These are phyloP conservation scores for Candida quercuum DNA, from an alignment of 805 yeast species.

Conservation along the genomic window DNA sequence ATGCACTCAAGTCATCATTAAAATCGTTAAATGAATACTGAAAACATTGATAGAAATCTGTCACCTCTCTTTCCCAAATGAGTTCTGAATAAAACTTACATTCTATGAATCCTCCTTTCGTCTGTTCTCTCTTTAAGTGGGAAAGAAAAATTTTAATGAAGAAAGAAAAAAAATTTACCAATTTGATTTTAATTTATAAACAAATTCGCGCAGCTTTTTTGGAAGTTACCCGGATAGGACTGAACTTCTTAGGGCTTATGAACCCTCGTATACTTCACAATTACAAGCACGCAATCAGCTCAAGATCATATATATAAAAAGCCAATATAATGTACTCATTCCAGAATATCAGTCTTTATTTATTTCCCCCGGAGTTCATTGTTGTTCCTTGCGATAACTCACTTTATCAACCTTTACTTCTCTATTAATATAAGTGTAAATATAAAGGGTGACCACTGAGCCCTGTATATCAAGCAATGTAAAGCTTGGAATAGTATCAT, in stretches of 20 bases:
- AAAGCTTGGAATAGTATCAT: conserved; percentile 64
- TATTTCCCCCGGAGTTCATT: conserved; percentile 2
- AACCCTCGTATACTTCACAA: no score
- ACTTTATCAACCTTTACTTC: conserved; percentile 92
- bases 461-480: conserved; percentile 86
- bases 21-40: background rate
- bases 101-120: no score
- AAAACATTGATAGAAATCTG: background rate
- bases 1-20: conserved; percentile 70
- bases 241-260: no score
- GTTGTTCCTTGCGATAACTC: conserved; percentile 48
- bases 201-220: no score
- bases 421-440: conserved; percentile 74
- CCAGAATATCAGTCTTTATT: background rate
- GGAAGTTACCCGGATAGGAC: no score
- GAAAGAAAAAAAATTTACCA: no score
- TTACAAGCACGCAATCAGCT: no score
- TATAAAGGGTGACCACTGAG: conserved; percentile 69
- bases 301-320: no score
- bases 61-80: background rate
- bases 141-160: no score
- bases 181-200: no score
- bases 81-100: background rate
- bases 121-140: no score
- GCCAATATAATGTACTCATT: background rate